Base-by-base conservation (phyloP, 148 eudicot genomes). In the Gaultheria prostrata region DNA sequence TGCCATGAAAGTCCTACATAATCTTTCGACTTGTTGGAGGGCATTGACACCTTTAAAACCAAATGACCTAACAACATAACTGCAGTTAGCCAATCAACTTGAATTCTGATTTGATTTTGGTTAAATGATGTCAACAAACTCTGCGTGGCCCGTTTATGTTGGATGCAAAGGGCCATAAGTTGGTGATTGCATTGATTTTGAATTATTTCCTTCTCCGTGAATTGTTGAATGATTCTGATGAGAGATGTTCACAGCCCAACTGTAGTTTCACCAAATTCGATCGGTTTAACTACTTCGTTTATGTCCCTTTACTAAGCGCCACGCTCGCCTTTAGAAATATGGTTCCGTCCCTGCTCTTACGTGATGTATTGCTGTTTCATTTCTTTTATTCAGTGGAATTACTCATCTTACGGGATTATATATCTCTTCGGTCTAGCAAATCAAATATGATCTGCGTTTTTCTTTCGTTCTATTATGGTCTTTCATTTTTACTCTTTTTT, bases 111-210 rank as follows among this genome's bases (percentile, higher is more conserved):
- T 32, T 59, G 46, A 32, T 54, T 51, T 78, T 53, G 14, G 5
- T 53, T 78, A 17, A 78, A 28, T 30, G 80, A 32, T 8, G 8
- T 28, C 67, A 78, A 51, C 67, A 18, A 17, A 39, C 48, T 54
- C 67, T 33, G 80, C 12, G 8, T 54, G n/a, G 80, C 49, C 30
- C 54, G 13, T 28, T 39, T 39, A 50, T 17, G 21, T 24, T 76
- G 57, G 57, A 17, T 28, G 80, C 3, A 9, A 76, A 45, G n/a
- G n/a, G 53, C 35, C 26, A 28, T 14, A 50, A 39, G 61, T 77
- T 77, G 80, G 80, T 76, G 57, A 48, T 46, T 46, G 79, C 50
- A 24, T 50, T 77, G 13, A 77, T 28, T 26, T 21, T 10, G 78
- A 75, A 12, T n/a, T 10, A 75, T 24, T 46, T 26, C 18, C 26